Percentiles rank a stretch among this genome's conserved stretches.
phyloP scores from a whole-genome alignment of 148 eudicot genomes.

The Oxyria digyna region DNA sequence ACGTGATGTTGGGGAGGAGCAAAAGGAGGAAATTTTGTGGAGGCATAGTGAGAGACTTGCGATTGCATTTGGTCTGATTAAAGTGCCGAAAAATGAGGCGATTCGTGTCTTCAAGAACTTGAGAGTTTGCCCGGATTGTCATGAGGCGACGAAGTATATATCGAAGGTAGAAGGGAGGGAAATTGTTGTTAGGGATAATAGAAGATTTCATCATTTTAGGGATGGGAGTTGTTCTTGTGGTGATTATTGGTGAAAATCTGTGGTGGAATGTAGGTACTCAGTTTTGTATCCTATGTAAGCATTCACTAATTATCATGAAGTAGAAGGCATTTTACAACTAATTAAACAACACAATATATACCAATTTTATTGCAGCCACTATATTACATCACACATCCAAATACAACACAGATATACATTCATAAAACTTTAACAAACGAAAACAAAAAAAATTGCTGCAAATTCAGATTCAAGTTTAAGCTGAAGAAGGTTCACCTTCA shows the following conservation, averaged over 20 bases:
- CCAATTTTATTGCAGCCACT: too few relatives aligned
- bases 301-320: too few relatives aligned
- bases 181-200: conserved; percentile 53
- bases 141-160: conserved; percentile 46
- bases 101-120: conserved; percentile 57
- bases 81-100: conserved; percentile 25
- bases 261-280: too few relatives aligned
- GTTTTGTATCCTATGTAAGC: too few relatives aligned
- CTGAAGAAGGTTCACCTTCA: too few relatives aligned
- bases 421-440: too few relatives aligned
- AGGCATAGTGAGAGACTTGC: conserved; percentile 73
- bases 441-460: too few relatives aligned
- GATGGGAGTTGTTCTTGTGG: conserved; percentile 63
- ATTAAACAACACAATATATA: too few relatives aligned
- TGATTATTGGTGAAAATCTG: conserved; percentile 45
- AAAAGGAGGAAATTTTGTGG: conserved; percentile 39
- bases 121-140: conserved; percentile 66
- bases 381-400: too few relatives aligned
- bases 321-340: too few relatives aligned
- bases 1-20: conserved; percentile 46
- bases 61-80: conserved; percentile 53
- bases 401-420: too few relatives aligned
- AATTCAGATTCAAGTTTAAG: too few relatives aligned
- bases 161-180: conserved; percentile 55
- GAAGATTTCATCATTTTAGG: conserved; percentile 65